A percentile compares a stretch with the other conserved stretches of the same genome.
Evolutionary conservation across 2,329 filamentous ascomycete species (phyloP).

Genomic region (Calonectria pauciramosa): DNA sequence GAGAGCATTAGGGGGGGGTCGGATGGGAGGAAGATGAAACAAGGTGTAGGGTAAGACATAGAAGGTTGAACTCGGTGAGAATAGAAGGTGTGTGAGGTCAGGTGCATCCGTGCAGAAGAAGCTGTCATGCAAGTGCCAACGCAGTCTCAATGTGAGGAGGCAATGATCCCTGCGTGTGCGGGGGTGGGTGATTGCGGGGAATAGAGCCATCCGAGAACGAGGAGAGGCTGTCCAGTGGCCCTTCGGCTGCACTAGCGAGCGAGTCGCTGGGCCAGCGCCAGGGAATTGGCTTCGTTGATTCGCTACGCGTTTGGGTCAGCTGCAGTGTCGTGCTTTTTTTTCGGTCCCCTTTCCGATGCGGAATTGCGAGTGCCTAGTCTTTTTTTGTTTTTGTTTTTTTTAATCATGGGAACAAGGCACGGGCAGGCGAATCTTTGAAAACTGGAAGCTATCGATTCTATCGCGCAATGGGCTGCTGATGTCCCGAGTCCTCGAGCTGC

Average conservation of each 20-base stretch:
- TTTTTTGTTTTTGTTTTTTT: background rate
- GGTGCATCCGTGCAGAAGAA: constrained; percentile 18
- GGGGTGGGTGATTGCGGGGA: constrained; percentile 39
- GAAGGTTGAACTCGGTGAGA: constrained; percentile 13
- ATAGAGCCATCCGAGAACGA: constrained; percentile 8
- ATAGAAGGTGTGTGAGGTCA: constrained; percentile 20
- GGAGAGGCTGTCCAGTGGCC: constrained; percentile 20
- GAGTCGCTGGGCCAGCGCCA: background rate
- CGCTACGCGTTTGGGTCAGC: constrained; percentile 2
- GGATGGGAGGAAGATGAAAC: background rate
- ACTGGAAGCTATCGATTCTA: background rate
- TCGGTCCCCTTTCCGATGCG: constrained; percentile 1
- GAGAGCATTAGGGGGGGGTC: background rate
- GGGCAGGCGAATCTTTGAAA: background rate
- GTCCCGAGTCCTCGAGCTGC: background rate
- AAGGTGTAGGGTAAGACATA: constrained; percentile 20
- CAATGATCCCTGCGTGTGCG: constrained; percentile 35
- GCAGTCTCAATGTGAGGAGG: constrained; percentile 6
- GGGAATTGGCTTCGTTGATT: constrained; percentile 17
- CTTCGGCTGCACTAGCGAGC: background rate
- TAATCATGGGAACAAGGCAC: background rate
- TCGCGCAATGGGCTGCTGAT: background rate
- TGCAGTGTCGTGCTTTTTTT: background rate
- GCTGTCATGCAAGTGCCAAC: constrained; percentile 18
- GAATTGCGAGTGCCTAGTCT: background rate